Percentiles rank a stretch among this genome's conserved stretches.
These are phyloP conservation scores for Triangularia setosa DNA, from an alignment of 2,329 filamentous ascomycete species.

Conservation along the genomic window DNA sequence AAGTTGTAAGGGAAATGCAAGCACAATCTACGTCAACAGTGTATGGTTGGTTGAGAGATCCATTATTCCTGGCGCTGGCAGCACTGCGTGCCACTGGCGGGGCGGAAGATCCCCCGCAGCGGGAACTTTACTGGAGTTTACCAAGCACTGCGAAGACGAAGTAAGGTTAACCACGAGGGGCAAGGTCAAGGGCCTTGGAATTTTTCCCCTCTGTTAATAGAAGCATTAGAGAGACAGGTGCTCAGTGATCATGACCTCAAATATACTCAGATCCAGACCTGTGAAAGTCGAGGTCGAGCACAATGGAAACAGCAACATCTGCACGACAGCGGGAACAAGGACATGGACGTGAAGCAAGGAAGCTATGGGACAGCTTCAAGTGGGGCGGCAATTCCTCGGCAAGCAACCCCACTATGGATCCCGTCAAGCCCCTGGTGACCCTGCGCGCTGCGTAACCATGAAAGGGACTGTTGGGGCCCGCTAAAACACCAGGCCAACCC, in stretches of 20 bases:
- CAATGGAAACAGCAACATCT: background rate
- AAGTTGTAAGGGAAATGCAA: background rate
- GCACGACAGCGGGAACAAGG: background rate
- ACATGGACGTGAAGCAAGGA: background rate
- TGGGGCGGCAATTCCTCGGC: conserved; percentile 8
- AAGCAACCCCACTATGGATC: conserved; percentile 8
- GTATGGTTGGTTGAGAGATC: background rate
- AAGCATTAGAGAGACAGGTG: background rate
- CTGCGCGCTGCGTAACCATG: background rate
- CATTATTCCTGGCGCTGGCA: background rate
- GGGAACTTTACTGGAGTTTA: background rate
- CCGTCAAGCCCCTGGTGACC: background rate
- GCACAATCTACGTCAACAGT: background rate
- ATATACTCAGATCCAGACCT: background rate
- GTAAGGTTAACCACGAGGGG: background rate
- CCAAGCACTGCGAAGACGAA: background rate
- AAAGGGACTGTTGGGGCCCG: background rate
- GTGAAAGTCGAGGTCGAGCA: background rate
- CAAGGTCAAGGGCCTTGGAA: background rate
- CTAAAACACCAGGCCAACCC: conserved; percentile 6
- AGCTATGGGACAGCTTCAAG: background rate
- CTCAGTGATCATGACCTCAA: background rate
- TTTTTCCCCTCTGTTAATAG: background rate
- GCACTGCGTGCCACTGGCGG: background rate
- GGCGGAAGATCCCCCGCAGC: background rate